Evolutionary conservation across 176 grass and related monocot species (phyloP).

Genomic region (Oropetium thomaeum): DNA sequence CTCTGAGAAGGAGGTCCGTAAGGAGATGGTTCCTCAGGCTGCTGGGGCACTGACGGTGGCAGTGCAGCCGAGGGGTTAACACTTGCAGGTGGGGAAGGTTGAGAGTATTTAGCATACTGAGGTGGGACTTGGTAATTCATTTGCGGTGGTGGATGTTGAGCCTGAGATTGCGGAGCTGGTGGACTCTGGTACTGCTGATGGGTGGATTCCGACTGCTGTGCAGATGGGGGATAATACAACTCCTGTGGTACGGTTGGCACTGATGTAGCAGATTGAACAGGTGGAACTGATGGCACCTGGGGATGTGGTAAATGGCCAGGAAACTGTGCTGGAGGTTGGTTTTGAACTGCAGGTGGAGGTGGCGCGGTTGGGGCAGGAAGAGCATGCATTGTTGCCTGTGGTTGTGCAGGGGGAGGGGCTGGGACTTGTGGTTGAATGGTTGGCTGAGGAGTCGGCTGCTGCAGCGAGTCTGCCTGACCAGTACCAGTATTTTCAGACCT

Average conservation of each 20-base stretch:
- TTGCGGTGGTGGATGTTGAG: conserved; percentile 10
- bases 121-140: conserved; percentile 40
- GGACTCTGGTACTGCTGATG: conserved; percentile 61
- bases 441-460: conserved; percentile 41
- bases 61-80: conserved; percentile 43
- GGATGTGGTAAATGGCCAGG: conserved; percentile 37
- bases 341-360: conserved; percentile 42
- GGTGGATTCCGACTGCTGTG: conserved; percentile 42
- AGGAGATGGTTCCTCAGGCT: conserved; percentile 48
- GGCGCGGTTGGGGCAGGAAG: conserved; percentile 60
- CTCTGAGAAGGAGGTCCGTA: conserved; percentile 52
- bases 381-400: conserved; percentile 29
- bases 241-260: conserved; percentile 37
- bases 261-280: conserved; percentile 18
- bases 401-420: conserved; percentile 30
- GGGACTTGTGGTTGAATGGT: conserved; percentile 47
- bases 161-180: conserved; percentile 29
- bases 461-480: conserved; percentile 30
- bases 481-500: conserved; percentile 41
- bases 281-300: conserved; percentile 42
- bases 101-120: conserved; percentile 55
- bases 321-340: conserved; percentile 44
- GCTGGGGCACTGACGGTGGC: conserved; percentile 36
- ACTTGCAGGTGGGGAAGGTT: conserved; percentile 38
- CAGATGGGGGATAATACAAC: conserved; percentile 47